These are phyloP conservation scores for Penicillium mononematosum DNA, from an alignment of 495 filamentous ascomycete species.

Conservation along the genomic window DNA sequence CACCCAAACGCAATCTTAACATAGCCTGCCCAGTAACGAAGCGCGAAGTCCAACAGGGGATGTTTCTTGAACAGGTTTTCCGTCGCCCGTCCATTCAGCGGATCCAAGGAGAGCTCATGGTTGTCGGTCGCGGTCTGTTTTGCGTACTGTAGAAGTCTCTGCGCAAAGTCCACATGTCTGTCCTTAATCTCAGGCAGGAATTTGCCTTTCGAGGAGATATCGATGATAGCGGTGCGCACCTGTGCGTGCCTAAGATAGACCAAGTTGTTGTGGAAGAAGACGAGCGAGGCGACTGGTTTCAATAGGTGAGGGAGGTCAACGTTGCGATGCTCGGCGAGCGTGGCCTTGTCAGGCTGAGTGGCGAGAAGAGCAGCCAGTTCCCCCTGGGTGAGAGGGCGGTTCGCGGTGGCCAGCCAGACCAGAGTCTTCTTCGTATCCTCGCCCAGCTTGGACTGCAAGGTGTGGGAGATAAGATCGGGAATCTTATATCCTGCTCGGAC, in stretches of 20 bases:
- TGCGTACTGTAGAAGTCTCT: background rate
- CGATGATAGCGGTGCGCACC: background rate
- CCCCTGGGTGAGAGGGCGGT: background rate
- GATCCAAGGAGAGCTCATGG: background rate
- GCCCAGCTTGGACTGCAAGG: background rate
- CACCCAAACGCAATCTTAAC: background rate
- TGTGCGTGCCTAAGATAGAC: background rate
- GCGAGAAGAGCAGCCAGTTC: background rate
- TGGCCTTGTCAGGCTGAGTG: background rate
- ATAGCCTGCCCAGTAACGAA: background rate
- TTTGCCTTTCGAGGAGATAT: background rate
- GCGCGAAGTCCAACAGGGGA: background rate
- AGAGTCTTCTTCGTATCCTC: background rate
- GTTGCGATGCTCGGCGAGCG: background rate
- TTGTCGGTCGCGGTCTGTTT: background rate
- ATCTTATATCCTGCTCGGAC: background rate
- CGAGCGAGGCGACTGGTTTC: background rate
- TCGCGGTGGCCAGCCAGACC: background rate
- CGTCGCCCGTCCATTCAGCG: background rate
- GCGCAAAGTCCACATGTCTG: background rate
- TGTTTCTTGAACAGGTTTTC: background rate
- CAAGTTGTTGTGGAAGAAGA: background rate
- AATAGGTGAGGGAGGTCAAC: background rate
- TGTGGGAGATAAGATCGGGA: background rate
- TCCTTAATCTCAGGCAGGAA: background rate